A percentile compares a stretch with the other conserved stretches of the same genome.
phyloP scores from a whole-genome alignment of 2,329 filamentous ascomycete species.

The Camillea tinctor region DNA sequence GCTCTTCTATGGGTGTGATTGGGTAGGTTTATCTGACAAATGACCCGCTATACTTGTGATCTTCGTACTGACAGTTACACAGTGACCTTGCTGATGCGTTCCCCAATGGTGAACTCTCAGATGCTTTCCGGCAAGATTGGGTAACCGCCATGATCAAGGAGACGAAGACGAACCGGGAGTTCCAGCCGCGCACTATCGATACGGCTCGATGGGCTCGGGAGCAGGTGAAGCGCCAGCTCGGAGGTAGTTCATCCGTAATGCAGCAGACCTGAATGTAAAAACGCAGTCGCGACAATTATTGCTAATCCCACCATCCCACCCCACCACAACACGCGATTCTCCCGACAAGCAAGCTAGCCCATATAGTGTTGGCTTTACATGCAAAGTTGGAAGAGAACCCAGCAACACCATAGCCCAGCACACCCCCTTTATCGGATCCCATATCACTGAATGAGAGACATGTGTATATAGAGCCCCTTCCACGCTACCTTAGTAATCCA shows the following conservation, averaged over 20 bases:
- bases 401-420: conserved; percentile 19
- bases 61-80: conserved; percentile 29
- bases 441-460: conserved; percentile 23
- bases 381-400: conserved; percentile 30
- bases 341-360: conserved; percentile 26
- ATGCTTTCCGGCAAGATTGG: conserved; percentile 89
- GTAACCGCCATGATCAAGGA: conserved; percentile 87
- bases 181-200: conserved; percentile 79
- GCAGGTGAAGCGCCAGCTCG: conserved; percentile 89
- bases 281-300: conserved; percentile 8
- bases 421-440: conserved; percentile 8
- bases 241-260: conserved; percentile 53
- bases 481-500: conserved; percentile 31
- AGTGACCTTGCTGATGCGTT: conserved; percentile 95
- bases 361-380: conserved; percentile 22
- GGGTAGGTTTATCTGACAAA: conserved; percentile 59
- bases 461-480: conserved; percentile 34
- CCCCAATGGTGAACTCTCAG: conserved; percentile 81
- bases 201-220: conserved; percentile 97
- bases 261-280: conserved; percentile 42
- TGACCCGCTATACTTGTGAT: background rate
- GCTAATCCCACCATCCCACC: conserved; percentile 16
- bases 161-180: conserved; percentile 85
- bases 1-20: conserved; percentile 95
- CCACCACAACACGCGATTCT: conserved; percentile 28